Conservation (phyloP, 768 basidiomycete species). For the Austroboletus eburneus region DNA sequence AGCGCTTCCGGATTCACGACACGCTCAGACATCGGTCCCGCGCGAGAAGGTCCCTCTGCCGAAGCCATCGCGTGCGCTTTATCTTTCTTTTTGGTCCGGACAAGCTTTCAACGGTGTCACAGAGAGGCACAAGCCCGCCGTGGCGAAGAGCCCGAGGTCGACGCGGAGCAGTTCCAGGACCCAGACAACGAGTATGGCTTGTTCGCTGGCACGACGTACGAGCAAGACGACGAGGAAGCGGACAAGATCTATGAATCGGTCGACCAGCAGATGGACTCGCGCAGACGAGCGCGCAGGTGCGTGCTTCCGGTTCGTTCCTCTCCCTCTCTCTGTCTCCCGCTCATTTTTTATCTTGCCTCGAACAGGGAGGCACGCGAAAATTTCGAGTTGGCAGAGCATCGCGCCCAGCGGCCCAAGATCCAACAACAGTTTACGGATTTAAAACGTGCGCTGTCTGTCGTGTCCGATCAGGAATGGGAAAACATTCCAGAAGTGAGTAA, state of each 20-base stretch:
- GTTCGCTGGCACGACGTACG: conserved; percentile 94
- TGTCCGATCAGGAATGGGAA: conserved; percentile 94
- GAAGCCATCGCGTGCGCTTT: conserved; percentile 77
- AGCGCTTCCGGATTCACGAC: conserved; percentile 98
- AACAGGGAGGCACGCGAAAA: conserved; percentile 73
- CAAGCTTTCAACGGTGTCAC: neutral
- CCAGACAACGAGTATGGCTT: conserved; percentile 97
- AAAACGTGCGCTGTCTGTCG: conserved; percentile 81
- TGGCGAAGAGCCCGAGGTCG: conserved; percentile 84
- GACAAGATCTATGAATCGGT: conserved; percentile 94
- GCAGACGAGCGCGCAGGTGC: conserved; percentile 75
- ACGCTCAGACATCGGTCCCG: conserved; percentile 97
- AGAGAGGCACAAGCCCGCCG: conserved; percentile 84
- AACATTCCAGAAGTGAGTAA: conserved; percentile 95
- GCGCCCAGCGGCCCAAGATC: conserved; percentile 89
- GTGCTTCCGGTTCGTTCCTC: conserved; percentile 45
- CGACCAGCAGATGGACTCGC: conserved; percentile 84
- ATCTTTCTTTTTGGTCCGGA: too few relatives aligned
- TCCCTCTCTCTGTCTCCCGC: too few relatives aligned
- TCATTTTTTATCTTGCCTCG: too few relatives aligned
- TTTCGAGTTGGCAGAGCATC: conserved; percentile 67
- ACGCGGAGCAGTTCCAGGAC: conserved; percentile 91
- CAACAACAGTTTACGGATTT: conserved; percentile 95
- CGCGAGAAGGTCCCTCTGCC: conserved; percentile 90
- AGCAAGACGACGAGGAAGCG: conserved; percentile 96